A percentile compares a stretch with the other conserved stretches of the same genome.
Evolutionary conservation across 2,329 filamentous ascomycete species (phyloP).

Genomic region (Parastagonospora avenae): DNA sequence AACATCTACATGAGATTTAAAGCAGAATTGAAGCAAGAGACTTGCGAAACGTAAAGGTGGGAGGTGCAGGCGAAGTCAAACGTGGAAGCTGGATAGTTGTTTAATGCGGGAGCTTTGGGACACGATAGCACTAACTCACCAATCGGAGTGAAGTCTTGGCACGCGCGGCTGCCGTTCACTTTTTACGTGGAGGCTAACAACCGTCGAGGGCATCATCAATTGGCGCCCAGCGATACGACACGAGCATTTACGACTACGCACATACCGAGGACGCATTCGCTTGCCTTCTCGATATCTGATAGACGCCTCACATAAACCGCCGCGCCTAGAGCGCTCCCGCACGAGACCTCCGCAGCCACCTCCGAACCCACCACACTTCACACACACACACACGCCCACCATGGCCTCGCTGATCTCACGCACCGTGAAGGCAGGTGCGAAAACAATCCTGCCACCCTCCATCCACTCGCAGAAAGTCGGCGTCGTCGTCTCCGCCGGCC

Average conservation of each 20-base stretch:
- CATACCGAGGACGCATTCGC: constrained; percentile 19
- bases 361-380: constrained; percentile 8
- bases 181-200: constrained; percentile 24
- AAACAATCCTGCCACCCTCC: constrained; percentile 31
- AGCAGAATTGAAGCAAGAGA: constrained; percentile 3
- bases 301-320: not conserved
- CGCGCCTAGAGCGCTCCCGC: constrained; percentile 15
- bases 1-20: constrained; percentile 17
- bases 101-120: constrained; percentile 25
- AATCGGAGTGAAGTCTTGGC: constrained; percentile 38
- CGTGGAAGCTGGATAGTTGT: constrained; percentile 14
- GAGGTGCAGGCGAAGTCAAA: constrained; percentile 5
- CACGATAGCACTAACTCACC: constrained; percentile 36
- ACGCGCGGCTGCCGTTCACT: constrained; percentile 17
- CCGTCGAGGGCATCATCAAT: constrained; percentile 14
- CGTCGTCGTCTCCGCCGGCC: constrained; percentile 77
- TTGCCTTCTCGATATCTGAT: constrained; percentile 14
- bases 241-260: constrained; percentile 2
- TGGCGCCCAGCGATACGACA: constrained; percentile 9
- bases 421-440: constrained; percentile 10
- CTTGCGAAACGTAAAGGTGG: constrained; percentile 3
- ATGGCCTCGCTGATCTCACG: constrained; percentile 22
- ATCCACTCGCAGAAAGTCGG: constrained; percentile 52
- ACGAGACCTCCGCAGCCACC: constrained; percentile 14
- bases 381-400: constrained; percentile 7